Conservation (phyloP, 2,329 filamentous ascomycete species). For the Fusarium devonianum region DNA sequence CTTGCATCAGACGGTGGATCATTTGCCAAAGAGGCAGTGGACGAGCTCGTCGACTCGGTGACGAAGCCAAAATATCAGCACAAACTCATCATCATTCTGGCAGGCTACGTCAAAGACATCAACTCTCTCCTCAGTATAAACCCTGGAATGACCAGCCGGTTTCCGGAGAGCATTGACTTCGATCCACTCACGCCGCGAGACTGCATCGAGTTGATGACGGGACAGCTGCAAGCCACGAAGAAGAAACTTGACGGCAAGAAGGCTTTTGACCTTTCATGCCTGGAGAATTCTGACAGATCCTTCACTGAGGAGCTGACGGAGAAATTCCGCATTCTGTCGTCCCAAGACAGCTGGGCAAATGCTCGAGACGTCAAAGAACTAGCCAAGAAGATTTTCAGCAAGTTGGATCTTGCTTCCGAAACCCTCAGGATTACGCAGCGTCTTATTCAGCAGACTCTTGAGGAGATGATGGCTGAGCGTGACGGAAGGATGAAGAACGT, state of each 20-base stretch:
- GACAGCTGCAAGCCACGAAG: conserved; percentile 50
- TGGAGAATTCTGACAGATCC: conserved; percentile 24
- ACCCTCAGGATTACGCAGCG: conserved; percentile 31
- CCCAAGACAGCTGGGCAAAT: conserved; percentile 65
- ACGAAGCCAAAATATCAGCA: conserved; percentile 64
- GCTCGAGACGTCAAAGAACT: conserved; percentile 67
- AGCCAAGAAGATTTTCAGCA: conserved; percentile 57
- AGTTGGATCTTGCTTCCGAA: conserved; percentile 23
- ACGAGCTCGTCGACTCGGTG: conserved; percentile 60
- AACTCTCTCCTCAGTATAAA: conserved; percentile 68
- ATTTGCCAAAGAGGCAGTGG: conserved; percentile 65
- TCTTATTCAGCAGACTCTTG: conserved; percentile 24
- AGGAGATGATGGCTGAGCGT: conserved; percentile 35
- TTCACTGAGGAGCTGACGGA: conserved; percentile 25
- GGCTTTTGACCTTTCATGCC: conserved; percentile 35
- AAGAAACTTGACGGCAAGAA: conserved; percentile 26
- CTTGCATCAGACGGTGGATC: conserved; percentile 55
- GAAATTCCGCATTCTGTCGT: conserved; percentile 51
- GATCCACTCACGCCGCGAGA: conserved; percentile 50
- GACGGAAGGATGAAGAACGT: conserved; percentile 18
- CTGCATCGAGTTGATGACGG: conserved; percentile 48
- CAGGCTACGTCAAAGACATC: conserved; percentile 73
- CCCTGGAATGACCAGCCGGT: conserved; percentile 68
- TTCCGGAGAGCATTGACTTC: conserved; percentile 69
- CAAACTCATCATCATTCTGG: conserved; percentile 72